Conservation (phyloP, 2,329 filamentous ascomycete species). For the Nemania diffusa region DNA sequence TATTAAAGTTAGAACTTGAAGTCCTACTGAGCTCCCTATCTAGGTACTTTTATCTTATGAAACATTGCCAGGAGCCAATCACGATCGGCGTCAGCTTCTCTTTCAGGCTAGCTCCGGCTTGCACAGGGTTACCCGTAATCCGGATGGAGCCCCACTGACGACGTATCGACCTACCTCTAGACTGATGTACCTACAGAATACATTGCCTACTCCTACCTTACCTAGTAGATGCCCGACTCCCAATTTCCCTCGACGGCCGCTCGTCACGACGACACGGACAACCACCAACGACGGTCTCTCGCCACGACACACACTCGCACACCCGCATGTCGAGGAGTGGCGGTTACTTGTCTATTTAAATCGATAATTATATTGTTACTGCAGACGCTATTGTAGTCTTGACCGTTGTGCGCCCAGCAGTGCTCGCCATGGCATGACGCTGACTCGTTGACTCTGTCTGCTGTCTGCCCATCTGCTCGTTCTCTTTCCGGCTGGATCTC, state of each 20-base stretch:
- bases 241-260: constrained; percentile 34
- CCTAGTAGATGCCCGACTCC: constrained; percentile 23
- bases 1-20: no score
- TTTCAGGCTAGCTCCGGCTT: constrained; percentile 26
- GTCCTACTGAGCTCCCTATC: neutral
- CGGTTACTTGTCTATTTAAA: constrained; percentile 20
- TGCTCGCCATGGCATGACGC: constrained; percentile 35
- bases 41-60: neutral
- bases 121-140: neutral
- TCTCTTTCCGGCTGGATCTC: neutral
- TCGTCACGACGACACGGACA: constrained; percentile 23
- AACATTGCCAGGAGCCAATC: constrained; percentile 29
- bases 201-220: neutral
- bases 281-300: constrained; percentile 23
- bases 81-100: constrained; percentile 22
- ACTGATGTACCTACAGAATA: neutral
- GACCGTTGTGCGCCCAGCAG: constrained; percentile 25
- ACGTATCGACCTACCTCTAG: constrained; percentile 24
- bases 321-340: neutral
- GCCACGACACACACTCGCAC: neutral
- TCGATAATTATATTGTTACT: constrained; percentile 38
- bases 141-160: constrained; percentile 20
- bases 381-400: constrained; percentile 24
- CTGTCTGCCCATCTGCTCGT: constrained; percentile 18
- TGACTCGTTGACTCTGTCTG: constrained; percentile 25